Conservation (phyloP, 2,329 filamentous ascomycete species). For the Biscogniauxia mediterranea region DNA sequence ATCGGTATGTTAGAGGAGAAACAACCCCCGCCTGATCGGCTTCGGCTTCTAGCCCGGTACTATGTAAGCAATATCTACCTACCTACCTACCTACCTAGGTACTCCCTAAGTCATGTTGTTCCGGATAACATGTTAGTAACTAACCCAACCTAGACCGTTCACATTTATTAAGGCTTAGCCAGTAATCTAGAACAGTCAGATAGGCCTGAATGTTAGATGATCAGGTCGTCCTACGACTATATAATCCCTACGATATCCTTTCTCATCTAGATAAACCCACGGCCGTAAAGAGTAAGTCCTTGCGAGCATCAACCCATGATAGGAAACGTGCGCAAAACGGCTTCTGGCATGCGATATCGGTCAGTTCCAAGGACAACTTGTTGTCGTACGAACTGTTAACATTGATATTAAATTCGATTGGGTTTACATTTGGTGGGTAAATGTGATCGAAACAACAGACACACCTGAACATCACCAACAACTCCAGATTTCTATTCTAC, state of each 20-base stretch:
- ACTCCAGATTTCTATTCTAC: background rate
- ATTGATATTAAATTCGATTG: background rate
- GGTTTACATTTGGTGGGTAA: background rate
- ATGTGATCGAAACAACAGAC: background rate
- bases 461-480: background rate
- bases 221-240: no score
- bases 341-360: background rate
- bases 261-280: background rate
- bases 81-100: no score
- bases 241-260: background rate
- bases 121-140: no score
- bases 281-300: background rate
- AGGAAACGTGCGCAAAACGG: background rate
- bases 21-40: no score
- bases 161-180: no score
- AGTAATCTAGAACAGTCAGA: no score
- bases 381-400: background rate
- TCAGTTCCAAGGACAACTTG: background rate
- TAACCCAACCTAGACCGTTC: no score
- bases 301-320: background rate
- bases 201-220: no score
- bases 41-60: no score
- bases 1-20: no score
- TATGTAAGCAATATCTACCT: no score
- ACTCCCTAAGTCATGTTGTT: no score